These are phyloP conservation scores for Pyricularia sp. DNA, from an alignment of 2,329 filamentous ascomycete genomes.

Conservation along the genomic window DNA sequence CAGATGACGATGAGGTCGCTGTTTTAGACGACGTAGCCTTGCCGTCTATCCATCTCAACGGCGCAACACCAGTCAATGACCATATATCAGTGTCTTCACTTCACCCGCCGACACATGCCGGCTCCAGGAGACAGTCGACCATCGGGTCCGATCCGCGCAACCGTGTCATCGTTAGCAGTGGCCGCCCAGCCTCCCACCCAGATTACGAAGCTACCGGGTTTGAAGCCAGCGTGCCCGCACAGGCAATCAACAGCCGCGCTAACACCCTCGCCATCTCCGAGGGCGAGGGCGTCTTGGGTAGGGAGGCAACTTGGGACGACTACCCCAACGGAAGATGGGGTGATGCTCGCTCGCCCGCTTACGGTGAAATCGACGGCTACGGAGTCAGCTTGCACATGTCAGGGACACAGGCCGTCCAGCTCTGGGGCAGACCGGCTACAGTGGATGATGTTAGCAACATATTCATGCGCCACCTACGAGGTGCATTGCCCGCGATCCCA, in stretches of 20 bases:
- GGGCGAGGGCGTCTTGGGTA: slow-evolving; percentile 77
- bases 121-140: slow-evolving; percentile 60
- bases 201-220: slow-evolving; percentile 65
- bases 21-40: slow-evolving; percentile 38
- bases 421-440: slow-evolving; percentile 75
- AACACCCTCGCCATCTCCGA: slow-evolving; percentile 91
- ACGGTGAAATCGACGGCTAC: slow-evolving; percentile 96
- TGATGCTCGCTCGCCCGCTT: slow-evolving; percentile 84
- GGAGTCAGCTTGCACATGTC: slow-evolving; percentile 92
- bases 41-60: slow-evolving; percentile 43
- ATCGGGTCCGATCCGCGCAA: slow-evolving; percentile 82
- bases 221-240: slow-evolving; percentile 68
- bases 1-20: slow-evolving; percentile 42
- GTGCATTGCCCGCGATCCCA: slow-evolving; percentile 71
- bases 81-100: slow-evolving; percentile 11
- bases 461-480: slow-evolving; percentile 73
- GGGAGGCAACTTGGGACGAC: slow-evolving; percentile 98
- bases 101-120: slow-evolving; percentile 18
- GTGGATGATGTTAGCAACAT: slow-evolving; percentile 65
- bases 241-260: slow-evolving; percentile 65
- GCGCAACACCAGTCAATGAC: slow-evolving; percentile 15
- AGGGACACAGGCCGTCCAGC: slow-evolving; percentile 67
- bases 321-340: slow-evolving; percentile 96
- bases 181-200: slow-evolving; percentile 44
- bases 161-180: slow-evolving; percentile 66